Percentiles rank a stretch among this genome's conserved stretches.
Conservation (phyloP, 2,329 filamentous ascomycete genomes). For the Rutstroemia sp. region DNA sequence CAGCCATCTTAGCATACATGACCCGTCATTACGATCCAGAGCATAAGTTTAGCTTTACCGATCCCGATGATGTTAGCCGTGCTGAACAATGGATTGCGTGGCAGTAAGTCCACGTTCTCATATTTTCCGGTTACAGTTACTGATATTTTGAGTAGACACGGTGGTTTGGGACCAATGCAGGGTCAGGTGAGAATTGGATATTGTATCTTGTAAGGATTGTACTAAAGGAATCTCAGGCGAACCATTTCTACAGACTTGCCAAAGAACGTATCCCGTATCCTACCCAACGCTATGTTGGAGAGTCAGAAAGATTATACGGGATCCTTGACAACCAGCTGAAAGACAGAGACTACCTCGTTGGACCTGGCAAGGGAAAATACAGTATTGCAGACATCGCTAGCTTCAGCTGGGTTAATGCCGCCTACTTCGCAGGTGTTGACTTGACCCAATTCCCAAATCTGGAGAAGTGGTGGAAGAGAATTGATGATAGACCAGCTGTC, state of each 20-base stretch:
- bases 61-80: slow-evolving; percentile 36
- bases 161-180: slow-evolving; percentile 7
- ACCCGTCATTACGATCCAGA: slow-evolving; percentile 65
- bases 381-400: slow-evolving; percentile 66
- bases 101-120: slow-evolving; percentile 35
- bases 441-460: slow-evolving; percentile 58
- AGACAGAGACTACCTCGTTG: slow-evolving; percentile 45
- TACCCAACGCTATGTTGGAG: slow-evolving; percentile 67
- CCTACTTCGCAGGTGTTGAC: slow-evolving; percentile 54
- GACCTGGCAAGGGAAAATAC: slow-evolving; percentile 46
- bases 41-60: slow-evolving; percentile 56
- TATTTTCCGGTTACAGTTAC: neutral
- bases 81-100: slow-evolving; percentile 58
- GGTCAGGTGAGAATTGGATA: neutral
- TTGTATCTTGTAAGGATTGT: slow-evolving; percentile 34
- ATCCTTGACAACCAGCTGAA: slow-evolving; percentile 60
- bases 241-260: slow-evolving; percentile 64
- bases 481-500: slow-evolving; percentile 51
- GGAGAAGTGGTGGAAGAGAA: slow-evolving; percentile 58
- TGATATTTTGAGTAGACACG: neutral
- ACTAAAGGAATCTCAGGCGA: slow-evolving; percentile 47
- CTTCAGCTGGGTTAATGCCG: slow-evolving; percentile 59
- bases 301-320: slow-evolving; percentile 66
- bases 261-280: slow-evolving; percentile 64
- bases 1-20: slow-evolving; percentile 67